Conservation (phyloP, 179 eudicot genomes). For the Monotropa hypopitys region DNA sequence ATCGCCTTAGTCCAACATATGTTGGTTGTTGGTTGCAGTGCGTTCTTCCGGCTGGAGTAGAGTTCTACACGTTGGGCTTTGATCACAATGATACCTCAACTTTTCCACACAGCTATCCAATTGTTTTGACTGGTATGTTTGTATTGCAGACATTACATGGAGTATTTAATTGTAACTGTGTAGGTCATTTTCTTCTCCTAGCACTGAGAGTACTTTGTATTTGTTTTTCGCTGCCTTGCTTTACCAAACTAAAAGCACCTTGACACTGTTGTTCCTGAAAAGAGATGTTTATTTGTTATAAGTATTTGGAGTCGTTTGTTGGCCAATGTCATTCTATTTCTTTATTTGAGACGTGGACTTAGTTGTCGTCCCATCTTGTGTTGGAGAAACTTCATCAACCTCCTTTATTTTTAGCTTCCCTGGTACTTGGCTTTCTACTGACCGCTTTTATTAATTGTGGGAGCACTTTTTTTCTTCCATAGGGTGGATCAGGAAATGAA, state of each 20-base stretch:
- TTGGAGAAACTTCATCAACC: not conserved
- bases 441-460: too few species aligned
- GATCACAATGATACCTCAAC: conserved; percentile 45
- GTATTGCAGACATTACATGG: not conserved
- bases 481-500: too few species aligned
- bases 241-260: not conserved
- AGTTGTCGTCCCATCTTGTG: not conserved
- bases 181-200: not conserved
- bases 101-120: conserved; percentile 81
- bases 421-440: too few species aligned
- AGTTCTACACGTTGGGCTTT: conserved; percentile 58
- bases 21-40: conserved; percentile 44
- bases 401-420: not conserved
- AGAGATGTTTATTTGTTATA: not conserved
- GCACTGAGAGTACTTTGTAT: not conserved
- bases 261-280: not conserved
- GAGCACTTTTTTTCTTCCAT: too few species aligned
- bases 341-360: not conserved
- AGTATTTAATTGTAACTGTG: not conserved
- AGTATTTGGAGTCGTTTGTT: not conserved
- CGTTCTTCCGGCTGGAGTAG: conserved; percentile 95
- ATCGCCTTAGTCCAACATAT: not conserved
- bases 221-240: not conserved
- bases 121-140: conserved; percentile 74
- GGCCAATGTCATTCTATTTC: not conserved